A percentile compares a stretch with the other conserved stretches of the same genome.
Conservation (phyloP, 495 filamentous ascomycete genomes). For the Lophiotrema nucula region DNA sequence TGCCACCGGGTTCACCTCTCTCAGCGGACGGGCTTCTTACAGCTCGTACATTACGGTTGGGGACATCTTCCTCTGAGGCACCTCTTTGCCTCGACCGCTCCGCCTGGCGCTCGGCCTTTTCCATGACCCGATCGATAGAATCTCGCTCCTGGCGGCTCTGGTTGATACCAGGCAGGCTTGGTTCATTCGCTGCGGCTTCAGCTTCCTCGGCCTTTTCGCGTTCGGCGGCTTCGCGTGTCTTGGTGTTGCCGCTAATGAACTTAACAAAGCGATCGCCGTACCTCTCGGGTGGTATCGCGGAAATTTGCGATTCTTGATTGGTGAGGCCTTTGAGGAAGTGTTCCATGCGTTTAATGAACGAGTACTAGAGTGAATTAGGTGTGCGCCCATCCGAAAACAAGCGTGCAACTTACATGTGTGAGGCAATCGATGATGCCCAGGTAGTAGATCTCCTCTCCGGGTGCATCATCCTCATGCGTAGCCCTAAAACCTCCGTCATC, state of each 20-base stretch:
- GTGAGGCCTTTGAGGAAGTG: conserved; percentile 92
- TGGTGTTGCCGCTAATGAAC: conserved; percentile 88
- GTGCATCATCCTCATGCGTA: conserved; percentile 82
- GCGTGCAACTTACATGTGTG: conserved; percentile 83
- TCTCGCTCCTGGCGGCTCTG: conserved; percentile 47
- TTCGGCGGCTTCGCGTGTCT: conserved; percentile 74
- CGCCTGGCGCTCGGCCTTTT: conserved; percentile 52
- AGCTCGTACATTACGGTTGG: conserved; percentile 50
- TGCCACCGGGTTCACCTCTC: conserved; percentile 51
- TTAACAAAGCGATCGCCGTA: conserved; percentile 94
- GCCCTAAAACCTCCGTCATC: conserved; percentile 93
- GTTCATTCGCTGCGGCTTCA: conserved; percentile 29
- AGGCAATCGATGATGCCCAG: conserved; percentile 97
- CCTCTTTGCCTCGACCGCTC: conserved; percentile 48
- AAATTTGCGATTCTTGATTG: conserved; percentile 77
- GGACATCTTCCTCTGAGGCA: conserved; percentile 54
- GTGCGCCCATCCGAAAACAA: not conserved
- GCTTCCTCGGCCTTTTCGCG: conserved; percentile 50
- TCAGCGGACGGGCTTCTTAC: conserved; percentile 57
- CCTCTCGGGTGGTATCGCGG: conserved; percentile 83
- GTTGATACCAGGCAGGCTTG: conserved; percentile 41
- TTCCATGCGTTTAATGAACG: conserved; percentile 81
- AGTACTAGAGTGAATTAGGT: conserved; percentile 58
- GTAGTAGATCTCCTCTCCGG: conserved; percentile 93
- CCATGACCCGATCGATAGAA: conserved; percentile 53